phyloP scores from a whole-genome alignment of 2,329 filamentous ascomycete genomes.

The Microsporum audouinii region DNA sequence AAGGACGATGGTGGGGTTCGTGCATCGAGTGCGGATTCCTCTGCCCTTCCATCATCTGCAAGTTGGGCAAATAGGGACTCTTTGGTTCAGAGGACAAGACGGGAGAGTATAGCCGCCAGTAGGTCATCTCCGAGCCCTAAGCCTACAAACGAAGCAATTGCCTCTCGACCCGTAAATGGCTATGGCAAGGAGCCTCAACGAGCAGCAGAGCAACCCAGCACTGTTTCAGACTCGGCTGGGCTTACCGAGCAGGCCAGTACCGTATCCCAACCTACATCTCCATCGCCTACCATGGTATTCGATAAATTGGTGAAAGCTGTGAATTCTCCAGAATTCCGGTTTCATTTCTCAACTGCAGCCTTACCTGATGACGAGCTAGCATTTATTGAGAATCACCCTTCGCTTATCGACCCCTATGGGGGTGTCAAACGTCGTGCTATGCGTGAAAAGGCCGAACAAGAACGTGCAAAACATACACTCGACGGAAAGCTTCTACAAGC shows the following conservation, averaged over 20 bases:
- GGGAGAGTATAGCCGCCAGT: constrained; percentile 66
- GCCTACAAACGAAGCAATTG: constrained; percentile 37
- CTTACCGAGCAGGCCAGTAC: not conserved
- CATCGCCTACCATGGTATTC: constrained; percentile 20
- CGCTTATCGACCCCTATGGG: constrained; percentile 70
- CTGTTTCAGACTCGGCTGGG: not conserved
- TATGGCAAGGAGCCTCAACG: not conserved
- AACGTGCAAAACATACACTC: constrained; percentile 42
- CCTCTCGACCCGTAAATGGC: constrained; percentile 17
- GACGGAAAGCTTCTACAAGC: constrained; percentile 44
- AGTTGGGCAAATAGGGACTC: constrained; percentile 74
- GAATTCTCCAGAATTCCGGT: constrained; percentile 41
- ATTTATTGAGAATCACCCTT: constrained; percentile 52
- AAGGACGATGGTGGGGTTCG: constrained; percentile 49
- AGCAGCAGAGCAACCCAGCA: not conserved
- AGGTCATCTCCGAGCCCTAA: constrained; percentile 73
- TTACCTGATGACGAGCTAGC: constrained; percentile 40
- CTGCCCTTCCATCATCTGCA: constrained; percentile 83
- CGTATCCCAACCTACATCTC: constrained; percentile 3
- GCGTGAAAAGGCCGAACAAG: constrained; percentile 59
- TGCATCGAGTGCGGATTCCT: constrained; percentile 58
- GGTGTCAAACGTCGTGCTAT: constrained; percentile 70
- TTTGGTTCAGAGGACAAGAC: constrained; percentile 54
- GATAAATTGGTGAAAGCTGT: constrained; percentile 37
- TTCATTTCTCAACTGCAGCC: constrained; percentile 41